phyloP scores from a whole-genome alignment of 192 early-diverging fungal species.

The Entomortierella lignicola region DNA sequence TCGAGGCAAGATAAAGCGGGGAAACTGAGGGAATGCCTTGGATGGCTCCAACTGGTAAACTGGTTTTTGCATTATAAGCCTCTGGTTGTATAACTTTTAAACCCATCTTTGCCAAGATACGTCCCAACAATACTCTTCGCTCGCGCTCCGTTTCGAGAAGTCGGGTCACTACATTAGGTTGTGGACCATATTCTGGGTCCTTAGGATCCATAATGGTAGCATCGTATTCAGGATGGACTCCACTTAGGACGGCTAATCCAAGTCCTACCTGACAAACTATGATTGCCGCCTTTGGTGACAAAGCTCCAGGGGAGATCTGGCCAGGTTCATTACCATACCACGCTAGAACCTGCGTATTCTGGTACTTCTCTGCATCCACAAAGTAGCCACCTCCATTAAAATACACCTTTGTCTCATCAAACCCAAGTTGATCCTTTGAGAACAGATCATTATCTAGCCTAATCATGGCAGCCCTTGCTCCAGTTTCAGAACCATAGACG shows the following conservation, averaged over 20 bases:
- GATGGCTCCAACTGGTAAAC: slow-evolving; percentile 25
- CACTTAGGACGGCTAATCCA: slow-evolving; percentile 78
- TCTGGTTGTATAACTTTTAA: slow-evolving; percentile 59
- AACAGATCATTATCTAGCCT: slow-evolving; percentile 6
- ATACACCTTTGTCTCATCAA: slow-evolving; percentile 57
- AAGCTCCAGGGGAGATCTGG: slow-evolving; percentile 14
- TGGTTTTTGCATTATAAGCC: slow-evolving; percentile 12
- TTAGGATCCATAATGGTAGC: slow-evolving; percentile 63
- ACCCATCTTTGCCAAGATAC: slow-evolving; percentile 72
- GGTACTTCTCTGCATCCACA: slow-evolving; percentile 49
- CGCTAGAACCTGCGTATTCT: slow-evolving; percentile 53
- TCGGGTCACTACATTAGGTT: slow-evolving; percentile 60
- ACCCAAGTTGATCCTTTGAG: slow-evolving; percentile 22
- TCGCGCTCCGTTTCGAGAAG: slow-evolving; percentile 60
- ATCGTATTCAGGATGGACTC: slow-evolving; percentile 88
- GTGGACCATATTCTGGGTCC: slow-evolving; percentile 59
- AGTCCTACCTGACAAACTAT: slow-evolving; percentile 75
- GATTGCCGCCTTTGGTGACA: slow-evolving; percentile 66
- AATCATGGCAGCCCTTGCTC: slow-evolving; percentile 28
- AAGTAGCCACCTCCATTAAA: slow-evolving; percentile 84
- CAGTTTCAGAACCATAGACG: slow-evolving; percentile 71
- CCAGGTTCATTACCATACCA: slow-evolving; percentile 26
- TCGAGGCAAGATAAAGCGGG: slow-evolving; percentile 30
- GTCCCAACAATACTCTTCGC: slow-evolving; percentile 66
- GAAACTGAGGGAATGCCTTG: slow-evolving; percentile 26